Conservation (phyloP, 495 filamentous ascomycete species). For the Hypoxylon cercidicola region DNA sequence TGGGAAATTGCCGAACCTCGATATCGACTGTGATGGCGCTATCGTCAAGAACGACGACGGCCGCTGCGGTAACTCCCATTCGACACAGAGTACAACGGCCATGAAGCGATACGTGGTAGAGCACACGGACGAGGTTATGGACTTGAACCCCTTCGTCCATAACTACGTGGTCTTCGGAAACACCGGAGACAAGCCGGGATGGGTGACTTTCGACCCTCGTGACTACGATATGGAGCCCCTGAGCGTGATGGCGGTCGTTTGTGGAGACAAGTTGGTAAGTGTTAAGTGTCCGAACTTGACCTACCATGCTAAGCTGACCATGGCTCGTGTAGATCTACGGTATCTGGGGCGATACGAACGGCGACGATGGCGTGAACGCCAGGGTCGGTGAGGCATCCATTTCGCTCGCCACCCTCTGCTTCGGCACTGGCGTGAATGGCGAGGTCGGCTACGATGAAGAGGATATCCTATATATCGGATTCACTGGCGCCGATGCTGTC, state of each 20-base stretch:
- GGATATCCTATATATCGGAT: conserved; percentile 65
- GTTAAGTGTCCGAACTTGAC: conserved; percentile 18
- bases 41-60: conserved; percentile 43
- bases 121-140: conserved; percentile 48
- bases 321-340: conserved; percentile 60
- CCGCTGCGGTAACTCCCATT: conserved; percentile 49
- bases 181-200: conserved; percentile 41
- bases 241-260: conserved; percentile 66
- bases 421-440: conserved; percentile 53
- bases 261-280: conserved; percentile 55
- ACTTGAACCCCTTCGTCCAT: conserved; percentile 63
- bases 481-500: conserved; percentile 57
- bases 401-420: conserved; percentile 65
- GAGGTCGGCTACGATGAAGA: conserved; percentile 57
- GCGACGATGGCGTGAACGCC: conserved; percentile 52
- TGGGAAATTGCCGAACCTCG: conserved; percentile 54
- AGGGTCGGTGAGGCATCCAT: conserved; percentile 66
- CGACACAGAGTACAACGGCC: conserved; percentile 56
- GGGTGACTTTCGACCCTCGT: conserved; percentile 50
- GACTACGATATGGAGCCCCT: conserved; percentile 59
- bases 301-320: background rate
- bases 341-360: conserved; percentile 72
- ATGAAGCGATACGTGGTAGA: conserved; percentile 52
- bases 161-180: conserved; percentile 68
- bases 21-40: conserved; percentile 66